Evolutionary conservation across 441 rosid genomes (phyloP), one percentile per base, ranked within the genome.

Genomic region (Bruguiera hainesii): DNA sequence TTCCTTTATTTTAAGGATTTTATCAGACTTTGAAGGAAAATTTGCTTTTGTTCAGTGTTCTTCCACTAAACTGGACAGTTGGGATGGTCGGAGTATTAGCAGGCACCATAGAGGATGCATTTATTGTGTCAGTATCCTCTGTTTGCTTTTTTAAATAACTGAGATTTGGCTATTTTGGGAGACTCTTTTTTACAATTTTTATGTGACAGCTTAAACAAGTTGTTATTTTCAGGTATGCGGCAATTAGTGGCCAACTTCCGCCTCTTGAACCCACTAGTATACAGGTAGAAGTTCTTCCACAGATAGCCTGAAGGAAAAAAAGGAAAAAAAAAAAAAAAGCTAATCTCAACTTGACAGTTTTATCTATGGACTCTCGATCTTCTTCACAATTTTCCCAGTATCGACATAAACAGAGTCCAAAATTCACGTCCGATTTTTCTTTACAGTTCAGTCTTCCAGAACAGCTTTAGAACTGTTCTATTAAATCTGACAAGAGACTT

Each of bases 31-130:
- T 11, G 48, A 42, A 37, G 46, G 46, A 16, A 57, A 10, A 49
- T 65, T 50, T 59, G 23, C 7, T 28, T 6, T 30, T 18, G 52
- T 25, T 55, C 80, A 89, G 96, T 49, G 93, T 89, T 78, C 81
- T 89, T 75, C 92, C 96, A 31, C 78, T 87, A 21, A 87, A 84
- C 71, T 89, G 92, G 92, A 89, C 96, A 0, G 88, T 89, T 11
- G 96, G 96, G 49, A 87, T 83, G 90, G 88, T 87, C 42, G 96
- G 92, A 33, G 76, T 89, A 50, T 73, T 89, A 8, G 87, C 96
- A 3, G 82, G 83, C 74, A 84, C 92, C 5, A 33, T 85, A 1
- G 89, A 89, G 71, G 96, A 89, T 70, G 89, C 92, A 25, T 72
- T 84, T 55, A 75, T 89, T 13, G 80, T 74, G 92, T 85, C 7